Base-by-base conservation (phyloP, 805 yeast genomes). In the Teunomyces funiuensis region DNA sequence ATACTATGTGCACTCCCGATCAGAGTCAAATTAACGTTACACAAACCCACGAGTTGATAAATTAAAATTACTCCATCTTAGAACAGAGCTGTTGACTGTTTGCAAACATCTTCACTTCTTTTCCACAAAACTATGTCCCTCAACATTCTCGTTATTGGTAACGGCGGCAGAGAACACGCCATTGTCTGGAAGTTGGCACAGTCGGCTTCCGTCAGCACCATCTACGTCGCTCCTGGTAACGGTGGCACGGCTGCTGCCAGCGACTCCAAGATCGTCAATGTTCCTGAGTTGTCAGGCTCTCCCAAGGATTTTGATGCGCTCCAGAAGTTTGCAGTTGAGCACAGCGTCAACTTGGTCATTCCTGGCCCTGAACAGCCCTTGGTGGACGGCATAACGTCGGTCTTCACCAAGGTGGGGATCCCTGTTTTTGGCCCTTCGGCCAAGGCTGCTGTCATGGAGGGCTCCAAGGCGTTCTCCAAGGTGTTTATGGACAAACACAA, bases 331-430 rank as follows among this genome's bases (percentile, higher is more conserved):
- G 96, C 97, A 5, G 60, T 73, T 11, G 77, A 77, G 20, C 70
- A 90, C 41, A 54, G 76, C 4, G 76, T 93, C 40, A 76, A 73
- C 39, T 71, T 93, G 42, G 98, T 88, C 4, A 74, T 93, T 33
- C 98, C 99, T 27, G 99, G 99, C 25, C 99, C 99, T n/a, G 99
- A 93, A 67, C 96, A 89, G 68, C 98, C 99, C 27, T 74, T 95
- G 47, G 97, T 95, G 23, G 97, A 93, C 57, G 99, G 99, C 39
- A 81, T 93, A 46, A 63, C 90, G 19, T 63, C 82, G 13, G 70
- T 71, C 40, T 89, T 93, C 73, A 69, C 78, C 47, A 80, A 79
- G 44, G 85, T 84, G 39, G 99, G 99, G 50, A 83, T 93, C 50
- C 95, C 97, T 19, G 97, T 90, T 13, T 93, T 93, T 70, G 99